Conservation (phyloP, 805 yeast species). For the Candida gorgasii region DNA sequence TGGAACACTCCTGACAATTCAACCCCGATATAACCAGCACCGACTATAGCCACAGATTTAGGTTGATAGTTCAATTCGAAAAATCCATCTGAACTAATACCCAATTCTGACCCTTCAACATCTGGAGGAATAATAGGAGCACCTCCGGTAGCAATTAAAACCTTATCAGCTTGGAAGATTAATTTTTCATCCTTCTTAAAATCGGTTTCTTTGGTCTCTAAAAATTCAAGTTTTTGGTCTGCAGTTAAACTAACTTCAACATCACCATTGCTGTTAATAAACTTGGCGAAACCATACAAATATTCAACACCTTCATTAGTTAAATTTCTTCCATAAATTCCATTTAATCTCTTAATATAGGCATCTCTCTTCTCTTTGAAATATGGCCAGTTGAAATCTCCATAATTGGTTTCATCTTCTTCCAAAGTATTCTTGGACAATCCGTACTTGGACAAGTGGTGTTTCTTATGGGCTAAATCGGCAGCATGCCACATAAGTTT, state of each 20-base stretch:
- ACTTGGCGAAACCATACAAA: constrained; percentile 83
- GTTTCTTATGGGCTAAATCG: constrained; percentile 75
- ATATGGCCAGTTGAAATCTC: constrained; percentile 74
- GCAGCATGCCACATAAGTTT: constrained; percentile 99
- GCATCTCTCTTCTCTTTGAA: constrained; percentile 92
- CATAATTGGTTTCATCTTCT: constrained; percentile 46
- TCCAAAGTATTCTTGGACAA: constrained; percentile 54
- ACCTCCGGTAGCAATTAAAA: constrained; percentile 94
- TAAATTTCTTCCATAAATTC: constrained; percentile 88
- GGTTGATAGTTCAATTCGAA: constrained; percentile 83
- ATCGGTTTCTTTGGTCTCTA: constrained; percentile 26
- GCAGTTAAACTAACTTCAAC: constrained; percentile 68
- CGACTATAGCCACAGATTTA: constrained; percentile 88
- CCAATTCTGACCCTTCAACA: constrained; percentile 80
- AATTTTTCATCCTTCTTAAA: constrained; percentile 54
- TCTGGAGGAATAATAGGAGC: constrained; percentile 66
- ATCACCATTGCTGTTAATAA: constrained; percentile 59
- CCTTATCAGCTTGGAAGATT: constrained; percentile 73
- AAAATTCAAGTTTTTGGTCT: constrained; percentile 40
- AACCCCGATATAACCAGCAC: constrained; percentile 97
- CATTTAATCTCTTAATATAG: constrained; percentile 81
- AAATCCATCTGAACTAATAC: constrained; percentile 89
- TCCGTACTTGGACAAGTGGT: constrained; percentile 82
- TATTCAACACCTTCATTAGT: constrained; percentile 86
- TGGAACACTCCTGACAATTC: constrained; percentile 95